Evolutionary conservation across 305 asterid genomes (phyloP).

Genomic region (Withania somnifera): DNA sequence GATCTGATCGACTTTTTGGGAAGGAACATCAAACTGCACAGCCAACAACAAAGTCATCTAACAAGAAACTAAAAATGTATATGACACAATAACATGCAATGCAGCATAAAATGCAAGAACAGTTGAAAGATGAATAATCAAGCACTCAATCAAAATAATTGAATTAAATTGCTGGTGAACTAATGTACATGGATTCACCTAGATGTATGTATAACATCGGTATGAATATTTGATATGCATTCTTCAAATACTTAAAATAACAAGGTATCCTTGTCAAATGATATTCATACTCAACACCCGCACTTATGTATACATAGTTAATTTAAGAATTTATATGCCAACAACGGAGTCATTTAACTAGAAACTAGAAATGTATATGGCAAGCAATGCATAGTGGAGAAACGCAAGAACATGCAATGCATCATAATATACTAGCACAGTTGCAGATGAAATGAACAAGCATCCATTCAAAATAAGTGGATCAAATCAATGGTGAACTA

Average conservation of each 20-base stretch:
- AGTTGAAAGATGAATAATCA: background rate
- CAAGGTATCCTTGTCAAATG: background rate
- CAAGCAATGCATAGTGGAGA: background rate
- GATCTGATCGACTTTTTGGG: conserved; percentile 39
- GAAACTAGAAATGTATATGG: background rate
- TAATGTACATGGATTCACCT: background rate
- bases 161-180: background rate
- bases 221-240: background rate
- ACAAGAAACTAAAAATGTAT: background rate
- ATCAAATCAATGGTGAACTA: background rate
- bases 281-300: background rate
- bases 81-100: background rate
- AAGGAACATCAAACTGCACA: conserved; percentile 57
- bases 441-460: background rate
- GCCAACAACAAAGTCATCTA: background rate
- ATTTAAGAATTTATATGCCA: background rate
- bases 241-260: background rate
- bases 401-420: background rate
- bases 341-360: background rate
- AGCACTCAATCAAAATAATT: background rate
- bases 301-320: background rate
- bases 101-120: background rate
- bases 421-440: background rate
- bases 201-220: background rate
- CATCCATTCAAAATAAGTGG: background rate